Evolutionary conservation across 495 filamentous ascomycete species (phyloP), one percentile per base, ranked within the genome.

Genomic region (Filosporella fistucella): DNA sequence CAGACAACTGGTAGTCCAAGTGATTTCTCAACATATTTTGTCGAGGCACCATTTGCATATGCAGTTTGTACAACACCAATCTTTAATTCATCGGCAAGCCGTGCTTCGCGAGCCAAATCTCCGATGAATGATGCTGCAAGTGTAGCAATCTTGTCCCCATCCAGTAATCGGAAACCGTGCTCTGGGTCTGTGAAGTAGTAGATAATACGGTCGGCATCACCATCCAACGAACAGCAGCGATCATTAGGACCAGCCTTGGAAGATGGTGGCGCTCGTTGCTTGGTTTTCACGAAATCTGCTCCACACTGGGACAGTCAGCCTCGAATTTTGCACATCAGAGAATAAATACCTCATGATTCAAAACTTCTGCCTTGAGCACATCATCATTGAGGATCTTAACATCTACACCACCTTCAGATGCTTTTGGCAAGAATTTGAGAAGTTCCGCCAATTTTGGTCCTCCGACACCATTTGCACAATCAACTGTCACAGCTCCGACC

Each of bases 41-140:
- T 98, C 62, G 84, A 88, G n/a, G 90, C 80, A 28, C 94, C 93
- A 63, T 98, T 98, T 64, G 93, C 94, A 63, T 98, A 98, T 16
- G 93, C 93, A 4, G 93, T 97, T 66, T 98, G 94, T 5, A 98
- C 82, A 32, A 98, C 88, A 51, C 91, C 91, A 50, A 96, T 89
- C 59, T 82, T 88, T 42, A 97, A 71, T 36, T 88, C 80, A 14
- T 84, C 77, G 30, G 80, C 72, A 21, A 98, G 75, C 5, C 89
- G 90, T 39, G 91, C 85, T 40, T 76, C 81, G 24, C 81, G 78
- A 26, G 86, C 82, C 17, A 96, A 86, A 47, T 96, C 89, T 24
- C 85, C 88, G 50, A 98, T 91, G 74, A 96, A 98, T 13, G 83
- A 85, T 35, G 94, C 93, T 10, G 90, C 88, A 29, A 98, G 82